Base-by-base conservation (phyloP, 164 flowering plant genomes). In the Chloranthus sessilifolius region DNA sequence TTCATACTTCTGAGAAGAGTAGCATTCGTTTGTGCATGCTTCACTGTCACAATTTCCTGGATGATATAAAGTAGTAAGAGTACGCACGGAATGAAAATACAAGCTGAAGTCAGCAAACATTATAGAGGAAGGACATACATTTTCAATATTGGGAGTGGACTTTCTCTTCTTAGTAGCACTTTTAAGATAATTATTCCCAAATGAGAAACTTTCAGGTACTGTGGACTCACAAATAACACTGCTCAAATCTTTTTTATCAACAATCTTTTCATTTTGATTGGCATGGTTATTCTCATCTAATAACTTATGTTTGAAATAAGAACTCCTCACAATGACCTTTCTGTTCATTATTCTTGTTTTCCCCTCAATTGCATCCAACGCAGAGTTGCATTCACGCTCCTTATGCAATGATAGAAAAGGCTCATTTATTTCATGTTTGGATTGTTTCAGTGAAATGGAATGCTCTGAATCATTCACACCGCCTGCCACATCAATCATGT, bases 241-340 rank as follows among this genome's bases (percentile, higher is more conserved):
- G 31, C 39, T 34, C 25, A 25, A 47, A 30, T 7, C 33, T 25
- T 38, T 60, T 50, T 48, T 52, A 29, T 65, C 38, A 14, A 62
- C 60, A 23, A 45, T 47, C 56, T 47, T 55, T 52, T 65, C 68
- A 27, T 48, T 41, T 62, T 58, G 55, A 35, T 43, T 51, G 29
- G 61, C 66, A 41, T 46, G 17, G 54, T 48, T 65, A 51, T 52
- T 53, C 47, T 70, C 58, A 28, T 38, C 51, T 40, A 9, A 61
- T 41, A 54, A 31, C 50, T 76, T 73, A 35, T 55, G 61, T 70
- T 64, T 66, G 64, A 86, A 86, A 69, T 74, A 81, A 16, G 68
- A 46, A 71, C 88, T 82, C 55, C 75, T 83, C 29, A 73, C 68
- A 19, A 65, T 50, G 55, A 55, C 68, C 56, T 65, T 77, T 40